A percentile compares a stretch with the other conserved stretches of the same genome.
Evolutionary conservation across 2,329 filamentous ascomycete species (phyloP).

Genomic region (Sporothrix schenckii): DNA sequence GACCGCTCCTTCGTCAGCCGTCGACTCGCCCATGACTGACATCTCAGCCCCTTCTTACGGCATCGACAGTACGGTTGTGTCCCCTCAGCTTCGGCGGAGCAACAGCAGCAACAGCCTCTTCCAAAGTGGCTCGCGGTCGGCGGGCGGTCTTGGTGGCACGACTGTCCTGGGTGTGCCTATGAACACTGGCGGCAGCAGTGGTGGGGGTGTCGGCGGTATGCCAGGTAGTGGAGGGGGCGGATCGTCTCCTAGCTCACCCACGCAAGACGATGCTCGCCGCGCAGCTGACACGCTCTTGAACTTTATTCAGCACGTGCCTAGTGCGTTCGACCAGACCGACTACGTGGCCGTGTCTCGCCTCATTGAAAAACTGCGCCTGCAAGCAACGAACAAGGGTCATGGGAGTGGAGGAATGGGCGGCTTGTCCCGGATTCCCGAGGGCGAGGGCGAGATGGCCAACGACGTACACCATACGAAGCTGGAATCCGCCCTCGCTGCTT

Average conservation of each 20-base stretch:
- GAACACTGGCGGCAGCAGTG: neutral
- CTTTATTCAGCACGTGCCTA: slow-evolving; percentile 73
- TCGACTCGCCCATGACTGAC: slow-evolving; percentile 57
- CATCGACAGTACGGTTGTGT: slow-evolving; percentile 46
- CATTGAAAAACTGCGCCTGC: slow-evolving; percentile 80
- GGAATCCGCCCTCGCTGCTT: slow-evolving; percentile 44
- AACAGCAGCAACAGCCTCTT: slow-evolving; percentile 55
- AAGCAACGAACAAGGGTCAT: slow-evolving; percentile 43
- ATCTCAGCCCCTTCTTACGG: slow-evolving; percentile 48
- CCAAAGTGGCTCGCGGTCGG: slow-evolving; percentile 37
- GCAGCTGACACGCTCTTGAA: slow-evolving; percentile 80
- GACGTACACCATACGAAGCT: slow-evolving; percentile 44
- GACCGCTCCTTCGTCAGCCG: slow-evolving; percentile 55
- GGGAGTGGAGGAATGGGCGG: slow-evolving; percentile 49
- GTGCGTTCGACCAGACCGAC: slow-evolving; percentile 73
- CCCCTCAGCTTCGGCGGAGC: slow-evolving; percentile 54
- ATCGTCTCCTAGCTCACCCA: slow-evolving; percentile 67
- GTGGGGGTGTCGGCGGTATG: slow-evolving; percentile 16
- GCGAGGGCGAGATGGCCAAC: slow-evolving; percentile 56
- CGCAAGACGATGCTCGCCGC: slow-evolving; percentile 80
- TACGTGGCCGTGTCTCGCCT: slow-evolving; percentile 77
- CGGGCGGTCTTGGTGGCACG: slow-evolving; percentile 37
- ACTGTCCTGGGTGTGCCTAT: slow-evolving; percentile 23
- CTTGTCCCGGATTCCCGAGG: slow-evolving; percentile 59
- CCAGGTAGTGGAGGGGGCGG: slow-evolving; percentile 4